Base-by-base conservation (phyloP, 2,329 filamentous ascomycete genomes). In the Diaporthe helianthi region DNA sequence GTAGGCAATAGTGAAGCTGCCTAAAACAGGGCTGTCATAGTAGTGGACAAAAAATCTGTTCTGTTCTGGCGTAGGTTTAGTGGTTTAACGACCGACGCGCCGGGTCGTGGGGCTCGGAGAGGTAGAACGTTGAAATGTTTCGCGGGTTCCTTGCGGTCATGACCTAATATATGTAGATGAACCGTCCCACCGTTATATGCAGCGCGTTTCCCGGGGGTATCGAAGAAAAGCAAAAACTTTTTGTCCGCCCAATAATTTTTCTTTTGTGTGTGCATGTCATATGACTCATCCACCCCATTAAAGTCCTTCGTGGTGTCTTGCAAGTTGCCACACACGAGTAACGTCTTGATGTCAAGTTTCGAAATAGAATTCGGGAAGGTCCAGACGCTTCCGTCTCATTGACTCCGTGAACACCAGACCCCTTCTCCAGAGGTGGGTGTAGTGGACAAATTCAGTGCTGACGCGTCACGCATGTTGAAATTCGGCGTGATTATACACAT, bases 131-230 rank as follows among this genome's bases (percentile, higher is more conserved):
- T 31, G 58, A 36, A 49, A 63, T 12, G 13, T 47, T 36, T 47
- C 41, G 58, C 41, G 26, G 41, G 29, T 49, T 49, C 58, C 58
- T 63, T 63, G 58, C 44, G 58, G 44, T 63, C 44, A 44, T 63
- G 13, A 49, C 44, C 33, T 63, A 44, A 36, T 61, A 15, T 63
- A 44, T 47, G 58, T 36, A 63, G 58, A 63, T 63, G 58, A 63
- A 63, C 66, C 58, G 33, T 65, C 67, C 58, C 49, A 44, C 67
- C 67, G 67, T 68, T 65, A 44, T 52, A 68, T 68, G 67, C 58
- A 65, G 67, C 41, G 67, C 58, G 67, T 68, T 68, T 68, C 67
- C 67, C 67, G 67, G 67, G 66, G 67, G 67, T 68, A 68, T 68
- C 67, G 67, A 68, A 68, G 13, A 47, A 64, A 54, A 64, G 33